Percentiles rank a stretch among this genome's conserved stretches.
These are phyloP conservation scores for Geotrichum aggregatum DNA, from an alignment of 1,139 yeast genomes.

Conservation along the genomic window DNA sequence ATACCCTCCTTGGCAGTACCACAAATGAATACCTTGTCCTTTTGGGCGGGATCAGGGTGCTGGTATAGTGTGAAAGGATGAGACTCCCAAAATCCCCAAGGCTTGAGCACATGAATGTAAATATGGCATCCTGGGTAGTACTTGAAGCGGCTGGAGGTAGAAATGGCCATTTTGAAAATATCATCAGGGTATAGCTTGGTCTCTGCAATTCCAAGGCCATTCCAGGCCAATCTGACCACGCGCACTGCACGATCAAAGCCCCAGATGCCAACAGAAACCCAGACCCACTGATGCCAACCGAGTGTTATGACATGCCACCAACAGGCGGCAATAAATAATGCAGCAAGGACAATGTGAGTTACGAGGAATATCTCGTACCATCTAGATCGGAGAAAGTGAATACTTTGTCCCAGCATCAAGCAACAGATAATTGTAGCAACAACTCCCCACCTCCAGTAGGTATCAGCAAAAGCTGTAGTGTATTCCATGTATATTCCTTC, in stretches of 20 bases:
- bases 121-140: conserved; percentile 43
- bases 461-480: conserved; percentile 35
- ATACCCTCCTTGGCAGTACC: conserved; percentile 38
- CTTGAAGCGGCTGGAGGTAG: conserved; percentile 37
- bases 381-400: conserved; percentile 36
- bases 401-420: conserved; percentile 31
- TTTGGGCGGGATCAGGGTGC: conserved; percentile 23
- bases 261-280: conserved; percentile 43
- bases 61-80: conserved; percentile 60
- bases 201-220: conserved; percentile 37
- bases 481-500: conserved; percentile 35
- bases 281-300: conserved; percentile 42
- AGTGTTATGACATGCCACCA: conserved; percentile 43
- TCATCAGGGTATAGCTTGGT: conserved; percentile 34
- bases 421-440: conserved; percentile 35
- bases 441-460: conserved; percentile 43
- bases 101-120: conserved; percentile 48
- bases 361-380: conserved; percentile 46
- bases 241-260: conserved; percentile 42
- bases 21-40: conserved; percentile 33
- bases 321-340: conserved; percentile 42
- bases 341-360: conserved; percentile 42
- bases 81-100: conserved; percentile 44
- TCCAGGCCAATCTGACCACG: conserved; percentile 37
- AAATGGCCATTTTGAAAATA: conserved; percentile 46